Conservation (phyloP, 1,284 basidiomycete species). For the Microbotryum silenes-acaulis region DNA sequence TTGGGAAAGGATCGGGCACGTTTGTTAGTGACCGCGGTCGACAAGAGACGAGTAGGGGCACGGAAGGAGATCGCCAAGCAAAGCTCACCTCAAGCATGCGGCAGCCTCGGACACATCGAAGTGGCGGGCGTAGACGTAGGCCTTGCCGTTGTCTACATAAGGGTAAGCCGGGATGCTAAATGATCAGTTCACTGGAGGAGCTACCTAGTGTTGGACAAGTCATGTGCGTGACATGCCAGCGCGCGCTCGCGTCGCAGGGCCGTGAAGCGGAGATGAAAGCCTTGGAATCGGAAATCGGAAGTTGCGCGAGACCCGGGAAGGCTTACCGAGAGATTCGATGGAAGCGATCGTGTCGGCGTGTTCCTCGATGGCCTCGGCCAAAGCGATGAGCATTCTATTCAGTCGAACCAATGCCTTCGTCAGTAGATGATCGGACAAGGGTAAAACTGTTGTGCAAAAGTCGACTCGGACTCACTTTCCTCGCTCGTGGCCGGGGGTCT, state of each 20-base stretch:
- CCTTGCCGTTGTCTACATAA: constrained; percentile 67
- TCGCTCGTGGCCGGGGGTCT: constrained; percentile 57
- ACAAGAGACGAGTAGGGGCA: no score
- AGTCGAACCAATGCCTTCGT: neutral
- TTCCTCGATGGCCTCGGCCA: constrained; percentile 66
- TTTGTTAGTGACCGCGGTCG: no score
- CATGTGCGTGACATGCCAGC: no score
- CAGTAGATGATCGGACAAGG: neutral
- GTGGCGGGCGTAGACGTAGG: constrained; percentile 60
- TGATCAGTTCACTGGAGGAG: no score
- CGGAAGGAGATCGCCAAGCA: constrained; percentile 42
- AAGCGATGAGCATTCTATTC: constrained; percentile 52
- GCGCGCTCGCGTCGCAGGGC: no score
- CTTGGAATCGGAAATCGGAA: no score
- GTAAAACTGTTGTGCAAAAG: neutral
- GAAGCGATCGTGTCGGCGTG: constrained; percentile 65
- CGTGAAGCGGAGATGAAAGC: no score
- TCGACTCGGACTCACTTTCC: constrained; percentile 48
- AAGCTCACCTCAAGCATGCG: constrained; percentile 39
- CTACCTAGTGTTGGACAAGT: no score
- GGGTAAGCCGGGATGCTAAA: constrained; percentile 18
- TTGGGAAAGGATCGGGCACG: no score
- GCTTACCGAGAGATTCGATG: constrained; percentile 53
- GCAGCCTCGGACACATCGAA: constrained; percentile 67
- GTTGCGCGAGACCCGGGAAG: neutral